Evolutionary conservation across 2,329 filamentous ascomycete genomes (phyloP).

Genomic region (Grosmannia serpens): DNA sequence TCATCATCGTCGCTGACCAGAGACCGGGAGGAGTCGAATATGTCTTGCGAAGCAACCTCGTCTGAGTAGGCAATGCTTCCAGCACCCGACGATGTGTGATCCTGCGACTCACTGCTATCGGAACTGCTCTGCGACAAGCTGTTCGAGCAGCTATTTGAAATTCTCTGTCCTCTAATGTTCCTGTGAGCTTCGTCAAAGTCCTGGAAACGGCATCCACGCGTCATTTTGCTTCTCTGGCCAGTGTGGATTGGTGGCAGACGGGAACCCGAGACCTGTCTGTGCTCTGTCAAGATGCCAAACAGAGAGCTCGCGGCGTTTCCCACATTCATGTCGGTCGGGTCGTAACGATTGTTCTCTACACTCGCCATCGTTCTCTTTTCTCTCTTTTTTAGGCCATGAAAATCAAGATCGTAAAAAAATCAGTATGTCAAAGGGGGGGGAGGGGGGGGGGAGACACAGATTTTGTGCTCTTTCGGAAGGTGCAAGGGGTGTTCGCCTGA

Average conservation of each 20-base stretch:
- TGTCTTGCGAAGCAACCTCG: background rate
- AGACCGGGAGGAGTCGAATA: background rate
- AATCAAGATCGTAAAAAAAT: background rate
- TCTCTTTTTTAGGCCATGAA: background rate
- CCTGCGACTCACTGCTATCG: background rate
- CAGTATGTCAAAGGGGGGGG: too few species aligned
- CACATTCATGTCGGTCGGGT: background rate
- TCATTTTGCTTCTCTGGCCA: slow-evolving; percentile 13
- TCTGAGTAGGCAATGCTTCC: background rate
- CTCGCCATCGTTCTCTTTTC: background rate
- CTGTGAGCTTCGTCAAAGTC: slow-evolving; percentile 26
- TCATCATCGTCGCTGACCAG: background rate
- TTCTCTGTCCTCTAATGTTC: slow-evolving; percentile 22
- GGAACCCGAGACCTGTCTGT: background rate
- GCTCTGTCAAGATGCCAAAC: background rate
- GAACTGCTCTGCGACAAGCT: background rate
- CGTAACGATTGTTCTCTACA: background rate
- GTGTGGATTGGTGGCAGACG: background rate
- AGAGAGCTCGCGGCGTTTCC: background rate
- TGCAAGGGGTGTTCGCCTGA: too few species aligned
- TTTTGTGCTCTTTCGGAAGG: too few species aligned
- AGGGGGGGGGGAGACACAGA: too few species aligned
- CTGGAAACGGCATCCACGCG: slow-evolving; percentile 23
- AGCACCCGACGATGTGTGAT: background rate
- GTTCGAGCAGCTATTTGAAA: background rate